phyloP scores from a whole-genome alignment of 2,329 filamentous ascomycete species.

The Colletotrichum lini region DNA sequence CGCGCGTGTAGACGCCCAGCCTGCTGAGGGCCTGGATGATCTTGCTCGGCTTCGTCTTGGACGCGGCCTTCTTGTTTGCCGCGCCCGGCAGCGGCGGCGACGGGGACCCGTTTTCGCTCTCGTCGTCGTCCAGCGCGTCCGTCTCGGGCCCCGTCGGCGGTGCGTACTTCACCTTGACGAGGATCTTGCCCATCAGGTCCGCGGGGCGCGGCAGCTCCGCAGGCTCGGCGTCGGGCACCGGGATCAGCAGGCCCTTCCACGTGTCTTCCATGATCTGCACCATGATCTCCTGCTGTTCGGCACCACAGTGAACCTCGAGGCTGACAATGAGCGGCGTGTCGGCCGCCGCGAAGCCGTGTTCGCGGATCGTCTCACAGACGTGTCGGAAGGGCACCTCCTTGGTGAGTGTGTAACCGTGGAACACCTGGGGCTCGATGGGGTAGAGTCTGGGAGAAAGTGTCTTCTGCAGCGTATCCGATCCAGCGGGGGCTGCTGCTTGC shows the following conservation, averaged over 20 bases:
- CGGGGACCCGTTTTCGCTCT: conserved; percentile 49
- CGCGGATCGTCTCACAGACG: conserved; percentile 84
- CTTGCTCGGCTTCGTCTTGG: conserved; percentile 65
- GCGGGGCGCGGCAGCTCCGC: conserved; percentile 76
- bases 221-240: conserved; percentile 63
- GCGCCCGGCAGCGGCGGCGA: conserved; percentile 56
- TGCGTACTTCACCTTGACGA: conserved; percentile 85
- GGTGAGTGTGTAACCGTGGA: conserved; percentile 92
- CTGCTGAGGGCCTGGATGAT: conserved; percentile 82
- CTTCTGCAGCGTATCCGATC: conserved; percentile 21
- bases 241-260: conserved; percentile 82
- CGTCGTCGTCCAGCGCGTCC: conserved; percentile 52
- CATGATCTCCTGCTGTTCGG: conserved; percentile 90
- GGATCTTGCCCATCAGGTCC: conserved; percentile 81
- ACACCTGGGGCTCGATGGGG: conserved; percentile 78
- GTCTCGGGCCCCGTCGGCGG: conserved; percentile 57
- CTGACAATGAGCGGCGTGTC: conserved; percentile 93
- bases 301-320: conserved; percentile 88
- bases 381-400: conserved; percentile 89
- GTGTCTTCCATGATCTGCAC: conserved; percentile 90
- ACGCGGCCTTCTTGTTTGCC: conserved; percentile 46
- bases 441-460: conserved; percentile 47
- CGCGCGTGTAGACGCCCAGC: conserved; percentile 86
- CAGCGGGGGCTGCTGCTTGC: neutral
- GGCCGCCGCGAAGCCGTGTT: conserved; percentile 81